These are phyloP conservation scores for Tylopilus rubrobrunneus DNA, from an alignment of 768 basidiomycete genomes.

Conservation along the genomic window DNA sequence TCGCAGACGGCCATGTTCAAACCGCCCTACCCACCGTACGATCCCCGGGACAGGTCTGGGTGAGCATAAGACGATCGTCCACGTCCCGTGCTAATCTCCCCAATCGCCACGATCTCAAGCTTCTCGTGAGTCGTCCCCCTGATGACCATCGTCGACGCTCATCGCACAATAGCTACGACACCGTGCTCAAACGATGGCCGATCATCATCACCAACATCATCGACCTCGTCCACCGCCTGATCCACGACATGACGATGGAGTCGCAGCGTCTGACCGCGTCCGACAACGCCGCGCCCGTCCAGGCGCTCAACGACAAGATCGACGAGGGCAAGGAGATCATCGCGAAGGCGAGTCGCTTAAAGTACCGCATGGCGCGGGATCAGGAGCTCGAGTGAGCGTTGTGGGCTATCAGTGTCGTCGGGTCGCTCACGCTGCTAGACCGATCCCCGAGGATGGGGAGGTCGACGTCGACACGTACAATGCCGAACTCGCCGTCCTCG, in stretches of 20 bases:
- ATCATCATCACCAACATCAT: constrained; percentile 80
- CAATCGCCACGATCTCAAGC: constrained; percentile 31
- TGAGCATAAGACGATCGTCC: constrained; percentile 26
- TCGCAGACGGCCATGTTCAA: too few relatives aligned
- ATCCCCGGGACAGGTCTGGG: constrained; percentile 68
- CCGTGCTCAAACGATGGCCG: constrained; percentile 77
- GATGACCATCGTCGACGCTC: neutral
- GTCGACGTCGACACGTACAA: constrained; percentile 75
- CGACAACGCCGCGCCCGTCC: constrained; percentile 14
- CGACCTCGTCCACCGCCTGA: constrained; percentile 67
- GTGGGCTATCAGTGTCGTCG: neutral
- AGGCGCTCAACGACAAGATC: constrained; percentile 41
- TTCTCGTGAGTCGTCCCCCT: constrained; percentile 50
- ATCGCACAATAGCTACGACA: constrained; percentile 56
- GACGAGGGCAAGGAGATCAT: constrained; percentile 80
- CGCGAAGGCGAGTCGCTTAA: constrained; percentile 66
- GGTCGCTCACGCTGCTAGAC: constrained; percentile 38
- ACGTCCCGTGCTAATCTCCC: neutral
- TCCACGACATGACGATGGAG: constrained; percentile 55
- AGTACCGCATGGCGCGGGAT: constrained; percentile 86
- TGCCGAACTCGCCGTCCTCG: constrained; percentile 53
- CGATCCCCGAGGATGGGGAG: constrained; percentile 73
- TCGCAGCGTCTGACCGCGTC: constrained; percentile 18
- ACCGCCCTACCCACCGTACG: constrained; percentile 64
- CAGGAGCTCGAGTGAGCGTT: constrained; percentile 56